Conservation (phyloP, 495 filamentous ascomycete species). For the Xylaria bambusicola region DNA sequence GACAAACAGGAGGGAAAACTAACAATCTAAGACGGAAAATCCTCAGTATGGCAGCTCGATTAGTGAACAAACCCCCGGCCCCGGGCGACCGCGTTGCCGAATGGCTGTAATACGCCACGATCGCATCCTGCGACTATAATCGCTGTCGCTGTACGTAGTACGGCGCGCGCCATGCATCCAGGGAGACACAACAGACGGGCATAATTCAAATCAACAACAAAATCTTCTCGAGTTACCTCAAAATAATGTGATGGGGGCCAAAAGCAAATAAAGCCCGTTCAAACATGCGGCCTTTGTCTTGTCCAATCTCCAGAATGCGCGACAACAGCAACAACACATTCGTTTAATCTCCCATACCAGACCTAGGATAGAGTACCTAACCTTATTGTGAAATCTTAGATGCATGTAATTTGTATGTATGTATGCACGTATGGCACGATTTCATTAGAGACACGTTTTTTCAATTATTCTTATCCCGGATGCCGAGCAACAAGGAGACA, state of each 20-base stretch:
- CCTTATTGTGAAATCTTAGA: too few species aligned
- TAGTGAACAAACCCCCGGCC: background rate
- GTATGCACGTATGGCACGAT: background rate
- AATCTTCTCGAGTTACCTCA: too few species aligned
- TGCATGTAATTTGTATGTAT: background rate
- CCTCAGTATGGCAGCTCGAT: background rate
- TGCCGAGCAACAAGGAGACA: too few species aligned
- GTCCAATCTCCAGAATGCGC: background rate
- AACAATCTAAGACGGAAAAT: background rate
- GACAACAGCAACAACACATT: background rate
- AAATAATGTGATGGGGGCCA: too few species aligned
- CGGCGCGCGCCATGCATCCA: slow-evolving; percentile 1
- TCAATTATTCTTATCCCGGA: background rate
- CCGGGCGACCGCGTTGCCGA: slow-evolving; percentile 6
- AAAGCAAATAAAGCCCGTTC: too few species aligned
- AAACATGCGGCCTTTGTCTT: too few species aligned
- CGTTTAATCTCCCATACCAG: too few species aligned
- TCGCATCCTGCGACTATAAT: background rate
- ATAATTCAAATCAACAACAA: background rate
- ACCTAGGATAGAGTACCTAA: too few species aligned
- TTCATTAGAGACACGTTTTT: background rate
- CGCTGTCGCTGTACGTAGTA: background rate
- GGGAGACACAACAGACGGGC: background rate
- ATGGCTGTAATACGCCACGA: background rate
- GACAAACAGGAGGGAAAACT: background rate